These are phyloP conservation scores for Goniomonas avonlea DNA, from an alignment of 78 protist species.

Conservation along the genomic window DNA sequence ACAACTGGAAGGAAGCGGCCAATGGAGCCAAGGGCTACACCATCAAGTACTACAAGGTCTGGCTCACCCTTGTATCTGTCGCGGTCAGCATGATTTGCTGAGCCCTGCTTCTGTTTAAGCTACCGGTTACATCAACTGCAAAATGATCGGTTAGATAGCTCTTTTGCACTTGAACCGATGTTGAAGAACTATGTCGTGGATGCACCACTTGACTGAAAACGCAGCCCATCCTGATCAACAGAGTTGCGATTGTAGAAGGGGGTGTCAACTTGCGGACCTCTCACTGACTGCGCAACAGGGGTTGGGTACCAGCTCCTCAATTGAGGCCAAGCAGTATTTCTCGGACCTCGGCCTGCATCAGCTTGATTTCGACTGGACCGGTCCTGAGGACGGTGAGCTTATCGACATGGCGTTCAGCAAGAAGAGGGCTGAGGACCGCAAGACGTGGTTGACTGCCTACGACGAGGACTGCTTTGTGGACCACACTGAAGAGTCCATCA, in stretches of 20 bases:
- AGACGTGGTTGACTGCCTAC: slow-evolving; percentile 77
- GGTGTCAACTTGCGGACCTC: not conserved
- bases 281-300: slow-evolving; percentile 30
- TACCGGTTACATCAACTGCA: not conserved
- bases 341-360: slow-evolving; percentile 41
- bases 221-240: too few relatives aligned
- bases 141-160: not conserved
- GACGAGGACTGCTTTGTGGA: slow-evolving; percentile 11
- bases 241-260: not conserved
- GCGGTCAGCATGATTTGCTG: too few relatives aligned
- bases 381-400: slow-evolving; percentile 42
- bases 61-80: too few relatives aligned
- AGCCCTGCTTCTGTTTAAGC: too few relatives aligned
- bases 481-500: not conserved
- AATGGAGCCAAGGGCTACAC: not conserved
- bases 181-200: too few relatives aligned
- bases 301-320: slow-evolving; percentile 83
- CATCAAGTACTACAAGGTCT: slow-evolving; percentile 94
- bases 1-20: not conserved
- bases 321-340: slow-evolving; percentile 94
- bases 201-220: too few relatives aligned
- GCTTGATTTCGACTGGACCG: slow-evolving; percentile 7
- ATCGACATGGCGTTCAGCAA: slow-evolving; percentile 36
- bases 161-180: too few relatives aligned
- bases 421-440: slow-evolving; percentile 78